Evolutionary conservation across 768 basidiomycete species (phyloP).

Genomic region (Termitomyces sp.): DNA sequence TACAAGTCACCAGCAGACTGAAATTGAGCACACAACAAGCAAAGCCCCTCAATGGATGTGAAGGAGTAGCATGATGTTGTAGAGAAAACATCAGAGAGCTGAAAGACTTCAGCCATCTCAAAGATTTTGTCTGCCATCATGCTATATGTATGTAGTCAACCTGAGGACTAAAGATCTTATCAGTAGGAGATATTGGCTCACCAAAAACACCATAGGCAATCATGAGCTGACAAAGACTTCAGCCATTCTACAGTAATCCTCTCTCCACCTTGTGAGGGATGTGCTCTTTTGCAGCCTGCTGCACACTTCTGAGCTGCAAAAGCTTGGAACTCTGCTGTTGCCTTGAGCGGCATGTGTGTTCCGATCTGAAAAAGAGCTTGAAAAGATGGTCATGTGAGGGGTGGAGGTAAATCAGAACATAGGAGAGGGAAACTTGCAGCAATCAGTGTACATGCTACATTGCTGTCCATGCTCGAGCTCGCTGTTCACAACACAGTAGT

Average conservation of each 20-base stretch:
- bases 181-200: too few species aligned
- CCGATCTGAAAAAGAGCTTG: slow-evolving; percentile 2
- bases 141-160: too few species aligned
- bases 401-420: not conserved
- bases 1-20: too few species aligned
- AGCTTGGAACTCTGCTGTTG: not conserved
- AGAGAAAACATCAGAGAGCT: too few species aligned
- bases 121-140: too few species aligned
- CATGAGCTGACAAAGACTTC: not conserved
- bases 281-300: not conserved
- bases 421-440: not conserved
- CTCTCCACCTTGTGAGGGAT: not conserved
- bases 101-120: too few species aligned
- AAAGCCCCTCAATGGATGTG: too few species aligned
- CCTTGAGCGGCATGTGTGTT: too few species aligned
- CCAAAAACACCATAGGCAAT: not conserved
- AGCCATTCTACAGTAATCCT: not conserved
- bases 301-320: not conserved
- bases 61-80: too few species aligned
- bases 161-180: too few species aligned
- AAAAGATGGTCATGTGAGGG: not conserved
- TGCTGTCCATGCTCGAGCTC: not conserved
- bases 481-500: too few species aligned
- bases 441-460: not conserved
- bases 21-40: too few species aligned